Evolutionary conservation across 345 rosid species (phyloP), one percentile per base, ranked within the genome.

Genomic region (Syzygium aromaticum): DNA sequence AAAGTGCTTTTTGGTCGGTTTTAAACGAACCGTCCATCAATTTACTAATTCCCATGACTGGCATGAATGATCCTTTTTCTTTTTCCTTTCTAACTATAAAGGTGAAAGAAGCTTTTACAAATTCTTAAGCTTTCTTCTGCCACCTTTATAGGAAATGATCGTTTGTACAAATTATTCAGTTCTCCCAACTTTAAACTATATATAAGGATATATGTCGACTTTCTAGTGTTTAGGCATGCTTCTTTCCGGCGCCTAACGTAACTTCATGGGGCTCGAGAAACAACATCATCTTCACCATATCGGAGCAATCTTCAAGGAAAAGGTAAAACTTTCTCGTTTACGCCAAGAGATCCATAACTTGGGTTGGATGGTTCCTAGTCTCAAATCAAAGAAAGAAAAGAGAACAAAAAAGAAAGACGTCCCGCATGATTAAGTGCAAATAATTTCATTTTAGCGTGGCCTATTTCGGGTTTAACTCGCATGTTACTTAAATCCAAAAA

Each of bases 241-340:
- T 12, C 63, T 85, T 85, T 53, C 67, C 16, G 51, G 28, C 64
- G 86, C 67, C n/a, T 43, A 54, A 84, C 3, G 5, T 54, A 56
- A 85, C 40, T 85, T 85, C 86, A 85, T 57, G 77, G 77, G 77
- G 86, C 86, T 85, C 77, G 53, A 85, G 86, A 49, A 61, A 28
- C 23, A 57, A 85, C 49, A 64, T 30, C 4, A 22, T 57, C 30
- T 27, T 85, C 61, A 28, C 49, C 49, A 19, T 21, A 73, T 9
- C 10, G 82, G 49, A 73, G 82, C 15, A 38, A 38, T 73, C 49
- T 73, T 73, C 27, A 73, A 73, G 82, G 27, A 38, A 10, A 73
- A 73, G 80, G 80, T 43, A 67, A 17, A 73, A 38, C 33, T 17
- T 67, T 30, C 3, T 67, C 78, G 21, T 33, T 33, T 16, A 19